Percentiles rank a stretch among this genome's conserved stretches.
phyloP scores from a whole-genome alignment of 768 basidiomycete genomes.

The Phaffia australis region DNA sequence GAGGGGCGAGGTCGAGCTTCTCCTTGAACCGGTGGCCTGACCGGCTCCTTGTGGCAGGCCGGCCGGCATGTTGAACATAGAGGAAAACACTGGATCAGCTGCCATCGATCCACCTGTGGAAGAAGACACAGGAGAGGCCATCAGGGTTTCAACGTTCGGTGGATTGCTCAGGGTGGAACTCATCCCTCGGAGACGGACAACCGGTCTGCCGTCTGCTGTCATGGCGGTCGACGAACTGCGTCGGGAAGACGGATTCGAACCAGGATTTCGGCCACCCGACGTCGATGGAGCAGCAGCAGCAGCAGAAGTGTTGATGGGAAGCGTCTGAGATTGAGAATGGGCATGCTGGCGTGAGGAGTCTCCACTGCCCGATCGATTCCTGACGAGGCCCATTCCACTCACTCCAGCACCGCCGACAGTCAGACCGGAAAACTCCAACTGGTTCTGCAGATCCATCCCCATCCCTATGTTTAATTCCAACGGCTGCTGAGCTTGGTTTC shows the following conservation, averaged over 20 bases:
- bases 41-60: background rate
- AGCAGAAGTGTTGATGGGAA: background rate
- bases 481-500: too few relatives aligned
- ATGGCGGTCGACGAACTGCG: slow-evolving; percentile 19
- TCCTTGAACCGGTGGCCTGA: background rate
- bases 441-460: too few relatives aligned
- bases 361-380: background rate
- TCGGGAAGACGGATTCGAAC: slow-evolving; percentile 9
- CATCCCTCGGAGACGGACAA: slow-evolving; percentile 30
- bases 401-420: too few relatives aligned
- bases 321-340: background rate
- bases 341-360: background rate
- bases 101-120: background rate
- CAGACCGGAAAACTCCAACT: too few relatives aligned
- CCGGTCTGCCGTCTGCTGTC: slow-evolving; percentile 28
- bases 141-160: too few relatives aligned
- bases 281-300: background rate
- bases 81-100: slow-evolving; percentile 14
- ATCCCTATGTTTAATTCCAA: too few relatives aligned
- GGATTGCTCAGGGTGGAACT: background rate
- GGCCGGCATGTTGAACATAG: background rate
- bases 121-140: too few relatives aligned
- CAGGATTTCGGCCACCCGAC: too few relatives aligned
- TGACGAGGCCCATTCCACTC: too few relatives aligned
- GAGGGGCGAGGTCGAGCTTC: background rate